Percentiles rank a stretch among this genome's conserved stretches.
Conservation (phyloP, 176 grass and related monocot genomes). For the Typha latifolia region DNA sequence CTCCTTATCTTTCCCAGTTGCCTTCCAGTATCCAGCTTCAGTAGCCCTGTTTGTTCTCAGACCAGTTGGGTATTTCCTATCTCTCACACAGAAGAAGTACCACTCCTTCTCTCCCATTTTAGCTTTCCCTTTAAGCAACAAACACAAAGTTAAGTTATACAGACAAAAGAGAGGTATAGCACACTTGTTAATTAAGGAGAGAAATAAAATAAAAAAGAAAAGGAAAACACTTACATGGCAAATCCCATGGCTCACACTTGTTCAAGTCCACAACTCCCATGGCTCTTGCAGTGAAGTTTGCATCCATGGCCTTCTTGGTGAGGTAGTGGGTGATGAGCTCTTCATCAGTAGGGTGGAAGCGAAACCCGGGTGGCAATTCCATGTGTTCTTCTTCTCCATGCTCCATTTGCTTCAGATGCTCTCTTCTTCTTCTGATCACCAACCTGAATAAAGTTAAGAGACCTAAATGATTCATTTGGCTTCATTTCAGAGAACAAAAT, state of each 20-base stretch:
- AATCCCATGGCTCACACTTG: slow-evolving; percentile 50
- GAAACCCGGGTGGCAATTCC: slow-evolving; percentile 47
- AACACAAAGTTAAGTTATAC: background rate
- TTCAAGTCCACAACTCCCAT: slow-evolving; percentile 43
- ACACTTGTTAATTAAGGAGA: background rate
- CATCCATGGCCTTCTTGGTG: slow-evolving; percentile 36
- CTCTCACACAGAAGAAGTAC: slow-evolving; percentile 83
- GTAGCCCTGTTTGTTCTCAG: slow-evolving; percentile 74
- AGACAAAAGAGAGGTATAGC: background rate
- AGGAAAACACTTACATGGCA: slow-evolving; percentile 27
- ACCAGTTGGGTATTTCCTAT: slow-evolving; percentile 78
- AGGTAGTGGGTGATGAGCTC: slow-evolving; percentile 56
- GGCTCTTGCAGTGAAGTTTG: slow-evolving; percentile 27
- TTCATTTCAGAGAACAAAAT: no score
- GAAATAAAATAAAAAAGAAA: background rate
- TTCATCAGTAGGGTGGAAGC: slow-evolving; percentile 57
- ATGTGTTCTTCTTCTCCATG: background rate
- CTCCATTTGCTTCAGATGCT: background rate
- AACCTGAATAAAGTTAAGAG: background rate
- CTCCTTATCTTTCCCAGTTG: slow-evolving; percentile 70
- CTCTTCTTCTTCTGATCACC: background rate
- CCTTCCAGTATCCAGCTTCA: slow-evolving; percentile 72
- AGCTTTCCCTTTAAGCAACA: slow-evolving; percentile 31
- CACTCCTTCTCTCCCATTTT: slow-evolving; percentile 83
- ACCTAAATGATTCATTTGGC: background rate